Evolutionary conservation across 805 yeast genomes (phyloP).

Genomic region (Torulaspora gathmanii): DNA sequence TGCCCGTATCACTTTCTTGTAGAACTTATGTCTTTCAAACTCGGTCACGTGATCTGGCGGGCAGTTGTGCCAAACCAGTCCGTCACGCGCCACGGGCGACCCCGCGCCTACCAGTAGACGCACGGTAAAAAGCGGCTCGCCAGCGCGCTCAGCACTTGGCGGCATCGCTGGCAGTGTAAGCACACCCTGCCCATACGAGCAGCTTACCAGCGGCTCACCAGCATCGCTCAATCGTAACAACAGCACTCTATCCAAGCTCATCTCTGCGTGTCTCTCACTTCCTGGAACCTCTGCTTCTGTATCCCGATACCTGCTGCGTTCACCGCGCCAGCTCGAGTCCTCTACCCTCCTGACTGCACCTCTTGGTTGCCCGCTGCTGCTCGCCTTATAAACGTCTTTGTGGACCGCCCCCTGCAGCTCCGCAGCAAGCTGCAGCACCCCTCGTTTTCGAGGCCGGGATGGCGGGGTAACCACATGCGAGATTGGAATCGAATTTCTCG

Average conservation of each 20-base stretch:
- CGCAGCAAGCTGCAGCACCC: background rate
- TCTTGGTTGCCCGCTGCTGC: too few relatives aligned
- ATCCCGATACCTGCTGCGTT: too few relatives aligned
- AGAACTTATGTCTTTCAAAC: slow-evolving; percentile 56
- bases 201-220: slow-evolving; percentile 36
- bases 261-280: background rate
- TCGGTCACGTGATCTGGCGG: slow-evolving; percentile 43
- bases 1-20: slow-evolving; percentile 46
- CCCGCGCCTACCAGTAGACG: slow-evolving; percentile 71
- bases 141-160: slow-evolving; percentile 33
- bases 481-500: background rate
- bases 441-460: background rate
- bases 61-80: slow-evolving; percentile 67
- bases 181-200: slow-evolving; percentile 37
- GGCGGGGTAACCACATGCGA: background rate
- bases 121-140: slow-evolving; percentile 45
- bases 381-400: too few relatives aligned
- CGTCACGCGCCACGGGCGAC: slow-evolving; percentile 64
- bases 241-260: slow-evolving; percentile 25
- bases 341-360: background rate
- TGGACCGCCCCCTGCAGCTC: too few relatives aligned
- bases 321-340: too few relatives aligned
- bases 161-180: slow-evolving; percentile 40
- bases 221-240: slow-evolving; percentile 35
- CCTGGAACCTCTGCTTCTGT: too few relatives aligned